Base-by-base conservation (phyloP, 2,329 filamentous ascomycete genomes). In the Diaporthe destruens region DNA sequence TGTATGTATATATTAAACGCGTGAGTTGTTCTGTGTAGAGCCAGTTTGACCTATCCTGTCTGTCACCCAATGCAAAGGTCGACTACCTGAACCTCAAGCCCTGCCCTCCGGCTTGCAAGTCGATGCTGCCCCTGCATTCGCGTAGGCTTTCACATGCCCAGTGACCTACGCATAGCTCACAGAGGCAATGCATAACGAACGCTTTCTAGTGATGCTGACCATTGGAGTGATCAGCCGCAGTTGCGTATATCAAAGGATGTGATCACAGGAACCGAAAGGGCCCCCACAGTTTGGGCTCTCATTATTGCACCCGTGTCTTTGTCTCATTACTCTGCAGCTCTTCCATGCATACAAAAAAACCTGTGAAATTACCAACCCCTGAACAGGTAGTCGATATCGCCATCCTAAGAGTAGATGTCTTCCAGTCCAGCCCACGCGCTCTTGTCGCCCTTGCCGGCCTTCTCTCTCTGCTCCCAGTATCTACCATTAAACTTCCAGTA, bases 401-500 rank as follows among this genome's bases (percentile, higher is more conserved):
- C 63, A 8, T 53, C 57, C 65, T 57, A 57, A 4, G 56, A 55
- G 80, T 92, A 98, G 72, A 97, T 92, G 77, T 93, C 91, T 84
- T 97, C 94, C 80, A 95, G 79, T 32, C 90, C 88, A 75, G 89
- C 88, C 95, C 95, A 94, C 69, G 85, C 86, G 78, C 85, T 79
- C 39, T 78, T 71, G 74, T 89, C 86, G 67, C 93, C 90, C 71
- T 87, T 82, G 25, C 90, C 91, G 53, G 91, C 92, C 81, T 85
- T 87, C 66, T 93, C 87, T 74, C 94, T 87, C 78, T 91, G 85
- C 77, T 90, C 87, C 96, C 96, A 99, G 82, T 99, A 99, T 81
- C 93, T 89, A 51, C 93, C 93, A 78, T 91, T 97, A 79, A 96
- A 97, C 76, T 91, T 87, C 96, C 96, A 99, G 83, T 93, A 98